Base-by-base conservation (phyloP, 2,329 filamentous ascomycete species). In the Spiromastix sp. region DNA sequence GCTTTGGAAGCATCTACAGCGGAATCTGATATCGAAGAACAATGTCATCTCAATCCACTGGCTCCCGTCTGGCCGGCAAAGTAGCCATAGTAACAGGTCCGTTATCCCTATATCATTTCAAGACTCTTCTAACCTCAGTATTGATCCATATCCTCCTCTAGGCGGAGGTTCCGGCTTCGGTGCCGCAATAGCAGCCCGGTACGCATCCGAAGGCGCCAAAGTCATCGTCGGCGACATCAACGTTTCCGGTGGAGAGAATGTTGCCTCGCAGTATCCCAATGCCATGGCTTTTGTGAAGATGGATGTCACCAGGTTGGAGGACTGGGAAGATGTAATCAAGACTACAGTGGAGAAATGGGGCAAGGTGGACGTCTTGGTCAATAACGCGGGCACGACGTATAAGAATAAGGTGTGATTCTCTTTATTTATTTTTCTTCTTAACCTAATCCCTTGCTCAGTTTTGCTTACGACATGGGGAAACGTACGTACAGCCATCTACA, bases 321-420 rank as follows among this genome's bases (percentile, higher is more conserved):
- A 60, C 30, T 62, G 59, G 60, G 50, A 48, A 20, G 38, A 43
- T 1, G 46, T 54, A 5, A 41, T 56, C n/a, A 49, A 55, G 3
- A 12, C 51, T 18, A 47, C 51, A 0, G 45, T 64, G 17, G 33
- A 48, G 4, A 49, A 48, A 27, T 51, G 52, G 20, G 55, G 56
- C 1, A 44, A 49, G 15, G 42, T 70, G 34, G 60, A 68, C 47
- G 51, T 64, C 11, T 43, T 69, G 32, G 55, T 68, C 27, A 68
- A 68, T 39, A 68, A 68, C 50, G 64, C 65, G 5, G 66, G 66
- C 9, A 61, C 53, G 11, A 51, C 50, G 11, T 61, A 58, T 48
- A 49, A 48, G 35, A 62, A 62, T 42, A 62, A 62, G 54, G 58
- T 57, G 8, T 8, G 42, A 18, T 30, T 32, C 26, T 13, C 31